Percentiles rank a stretch among this genome's conserved stretches.
phyloP scores from a whole-genome alignment of 306 rosid species.

The Coriaria nepalensis region DNA sequence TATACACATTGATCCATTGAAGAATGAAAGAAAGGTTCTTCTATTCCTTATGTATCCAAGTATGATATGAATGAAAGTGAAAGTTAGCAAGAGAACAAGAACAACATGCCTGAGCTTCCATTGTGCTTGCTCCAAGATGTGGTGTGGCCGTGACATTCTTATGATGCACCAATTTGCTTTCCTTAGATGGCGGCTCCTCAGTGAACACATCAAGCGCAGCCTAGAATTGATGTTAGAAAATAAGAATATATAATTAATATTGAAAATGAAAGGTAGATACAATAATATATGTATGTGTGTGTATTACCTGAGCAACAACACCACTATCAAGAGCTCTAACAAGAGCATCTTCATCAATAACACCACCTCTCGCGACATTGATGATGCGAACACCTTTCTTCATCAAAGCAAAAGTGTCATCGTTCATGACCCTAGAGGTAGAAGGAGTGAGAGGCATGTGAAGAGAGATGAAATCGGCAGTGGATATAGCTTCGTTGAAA shows the following conservation, averaged over 20 bases:
- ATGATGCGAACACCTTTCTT: slow-evolving; percentile 74
- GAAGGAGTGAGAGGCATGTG: slow-evolving; percentile 86
- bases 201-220: slow-evolving; percentile 89
- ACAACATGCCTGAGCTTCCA: slow-evolving; percentile 68
- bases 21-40: not conserved
- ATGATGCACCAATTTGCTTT: slow-evolving; percentile 64
- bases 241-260: no score
- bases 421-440: slow-evolving; percentile 63
- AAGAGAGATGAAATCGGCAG: slow-evolving; percentile 74
- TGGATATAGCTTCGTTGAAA: slow-evolving; percentile 58
- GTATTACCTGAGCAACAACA: slow-evolving; percentile 66
- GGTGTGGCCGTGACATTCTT: slow-evolving; percentile 77
- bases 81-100: not conserved
- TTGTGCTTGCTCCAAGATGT: slow-evolving; percentile 98
- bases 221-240: slow-evolving; percentile 11
- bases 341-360: slow-evolving; percentile 81
- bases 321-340: slow-evolving; percentile 68
- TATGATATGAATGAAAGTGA: no score
- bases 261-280: no score
- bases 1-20: not conserved
- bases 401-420: slow-evolving; percentile 51
- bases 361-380: slow-evolving; percentile 90
- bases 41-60: not conserved
- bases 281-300: no score
- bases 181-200: slow-evolving; percentile 72